A percentile compares a stretch with the other conserved stretches of the same genome.
phyloP scores from a whole-genome alignment of 345 rosid species.

The Capsella bursapastoris region DNA sequence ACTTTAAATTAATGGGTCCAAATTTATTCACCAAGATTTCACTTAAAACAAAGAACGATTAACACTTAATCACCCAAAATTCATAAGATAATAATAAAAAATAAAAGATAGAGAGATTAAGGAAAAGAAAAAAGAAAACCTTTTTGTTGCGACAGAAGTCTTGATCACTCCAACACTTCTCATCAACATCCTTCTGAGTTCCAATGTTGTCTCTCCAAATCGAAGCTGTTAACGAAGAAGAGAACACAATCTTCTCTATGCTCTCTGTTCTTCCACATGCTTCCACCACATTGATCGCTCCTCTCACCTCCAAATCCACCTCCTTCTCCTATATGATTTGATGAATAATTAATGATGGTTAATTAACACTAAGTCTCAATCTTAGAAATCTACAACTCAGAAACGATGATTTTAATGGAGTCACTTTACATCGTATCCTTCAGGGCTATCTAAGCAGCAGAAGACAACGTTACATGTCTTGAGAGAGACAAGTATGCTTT shows the following conservation, averaged over 20 bases:
- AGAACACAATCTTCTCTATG: constrained; percentile 67
- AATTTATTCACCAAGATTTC: constrained; percentile 10
- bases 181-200: constrained; percentile 70
- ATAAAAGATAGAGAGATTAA: too few relatives aligned
- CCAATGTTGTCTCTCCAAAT: constrained; percentile 74
- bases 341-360: background rate
- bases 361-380: constrained; percentile 8
- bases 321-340: constrained; percentile 50
- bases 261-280: constrained; percentile 81
- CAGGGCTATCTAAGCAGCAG: constrained; percentile 72
- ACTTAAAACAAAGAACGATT: background rate
- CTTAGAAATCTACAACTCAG: background rate
- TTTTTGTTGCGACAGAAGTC: constrained; percentile 74
- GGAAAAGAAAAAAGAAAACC: constrained; percentile 42
- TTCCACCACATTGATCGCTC: constrained; percentile 85
- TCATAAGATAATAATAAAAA: too few relatives aligned
- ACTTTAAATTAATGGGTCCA: constrained; percentile 21
- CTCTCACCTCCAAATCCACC: constrained; percentile 79
- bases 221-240: constrained; percentile 79
- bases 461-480: constrained; percentile 72
- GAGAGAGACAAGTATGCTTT: constrained; percentile 74
- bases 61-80: too few relatives aligned
- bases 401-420: constrained; percentile 1
- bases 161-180: constrained; percentile 81
- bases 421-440: constrained; percentile 66